Evolutionary conservation across 1,284 basidiomycete genomes (phyloP), one percentile per base, ranked within the genome.

Genomic region (Boletus subluridellus): DNA sequence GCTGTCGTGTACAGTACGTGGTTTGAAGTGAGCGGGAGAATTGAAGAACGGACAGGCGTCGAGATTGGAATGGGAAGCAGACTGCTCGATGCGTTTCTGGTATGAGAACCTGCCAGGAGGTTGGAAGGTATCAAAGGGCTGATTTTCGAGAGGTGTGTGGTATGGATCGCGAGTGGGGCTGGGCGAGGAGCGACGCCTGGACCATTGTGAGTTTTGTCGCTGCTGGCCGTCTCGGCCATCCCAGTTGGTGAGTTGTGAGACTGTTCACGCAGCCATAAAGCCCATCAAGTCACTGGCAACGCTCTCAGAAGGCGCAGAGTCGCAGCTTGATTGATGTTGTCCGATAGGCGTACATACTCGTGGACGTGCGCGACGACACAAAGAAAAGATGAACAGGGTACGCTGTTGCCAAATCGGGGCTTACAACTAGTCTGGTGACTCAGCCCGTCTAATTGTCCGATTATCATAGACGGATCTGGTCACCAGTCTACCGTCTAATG

Each of bases 181-280:
- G 49, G 68, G 55, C 28, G 69, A 51, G 21, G 64, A 58, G 51
- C 17, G 61, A 35, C 38, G 45, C n/a, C n/a, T n/a, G n/a, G n/a
- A n/a, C 64, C 54, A 52, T 51, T 48, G 52, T 10, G 60, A 32
- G n/a, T 21, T 44, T 60, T 49, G 54, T 21, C 42, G 62, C 14
- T 57, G 39, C 24, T 54, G 57, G 54, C 55, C 47, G 51, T 49
- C 60, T 48, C 24, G 59, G 11, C 52, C 50, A 14, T 71, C 66
- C 70, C 67, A 67, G 24, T 44, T 57, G 9, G 60, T 52, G 45
- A 57, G 52, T 30, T 69, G 61, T 50, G 68, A 51, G 38, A 48
- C 42, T 11, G 57, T 57, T 28, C 55, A 58, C 42, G 65, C 54
- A 3, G 58, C 41, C 67, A 68, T 70, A 14, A 9, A 9, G 34